phyloP scores from a whole-genome alignment of 257 asterid species.

The Ophiorrhiza pumila region DNA sequence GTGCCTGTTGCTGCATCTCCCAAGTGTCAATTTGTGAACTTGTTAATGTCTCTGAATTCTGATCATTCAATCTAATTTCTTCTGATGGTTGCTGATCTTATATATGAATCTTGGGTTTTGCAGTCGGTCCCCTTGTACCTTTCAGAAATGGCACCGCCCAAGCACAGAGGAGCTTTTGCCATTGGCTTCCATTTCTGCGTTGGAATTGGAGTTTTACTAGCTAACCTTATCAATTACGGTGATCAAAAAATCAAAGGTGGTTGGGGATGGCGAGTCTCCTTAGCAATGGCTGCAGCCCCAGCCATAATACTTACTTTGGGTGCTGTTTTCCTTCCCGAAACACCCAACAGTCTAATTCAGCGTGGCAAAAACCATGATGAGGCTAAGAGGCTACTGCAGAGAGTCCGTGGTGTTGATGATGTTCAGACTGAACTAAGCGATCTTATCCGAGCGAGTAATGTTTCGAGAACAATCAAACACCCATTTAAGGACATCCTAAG shows the following conservation, averaged over 20 bases:
- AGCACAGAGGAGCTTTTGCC: conserved; percentile 24
- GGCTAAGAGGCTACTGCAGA: conserved; percentile 38
- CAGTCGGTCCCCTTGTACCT: conserved; percentile 32
- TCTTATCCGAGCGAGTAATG: conserved; percentile 42
- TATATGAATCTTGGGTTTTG: background rate
- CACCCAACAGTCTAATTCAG: conserved; percentile 69
- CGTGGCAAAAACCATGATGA: conserved; percentile 22
- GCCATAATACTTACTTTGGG: conserved; percentile 54
- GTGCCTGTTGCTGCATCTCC: background rate
- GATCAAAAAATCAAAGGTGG: conserved; percentile 47
- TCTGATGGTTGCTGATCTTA: background rate
- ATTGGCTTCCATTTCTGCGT: conserved; percentile 17
- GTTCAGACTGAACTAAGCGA: conserved; percentile 59
- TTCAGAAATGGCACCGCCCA: conserved; percentile 32
- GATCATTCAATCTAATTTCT: background rate
- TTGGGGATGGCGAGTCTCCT: conserved; percentile 75
- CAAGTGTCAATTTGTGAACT: background rate
- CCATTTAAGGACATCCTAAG: conserved; percentile 40
- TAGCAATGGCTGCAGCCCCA: conserved; percentile 66
- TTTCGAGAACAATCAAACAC: conserved; percentile 31
- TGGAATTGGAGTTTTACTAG: conserved; percentile 17
- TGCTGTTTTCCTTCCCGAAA: conserved; percentile 64
- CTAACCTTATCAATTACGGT: conserved; percentile 24
- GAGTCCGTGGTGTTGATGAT: conserved; percentile 49
- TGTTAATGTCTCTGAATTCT: background rate